Evolutionary conservation across 192 early-diverging fungal genomes (phyloP).

Genomic region (Physocladia obscura): DNA sequence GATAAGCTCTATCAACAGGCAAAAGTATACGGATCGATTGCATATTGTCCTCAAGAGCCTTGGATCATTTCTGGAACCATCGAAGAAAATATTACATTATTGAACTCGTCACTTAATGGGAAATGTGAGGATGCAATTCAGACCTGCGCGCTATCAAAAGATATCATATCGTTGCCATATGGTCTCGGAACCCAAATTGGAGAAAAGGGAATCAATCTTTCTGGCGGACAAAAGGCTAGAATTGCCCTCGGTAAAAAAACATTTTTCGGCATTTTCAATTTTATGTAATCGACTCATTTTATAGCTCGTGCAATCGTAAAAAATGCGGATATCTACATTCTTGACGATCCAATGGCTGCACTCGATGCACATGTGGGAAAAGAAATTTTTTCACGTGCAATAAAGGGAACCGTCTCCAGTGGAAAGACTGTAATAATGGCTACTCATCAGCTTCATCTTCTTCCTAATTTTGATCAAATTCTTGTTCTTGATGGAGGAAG

Average conservation of each 20-base stretch:
- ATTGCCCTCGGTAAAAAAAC: slow-evolving; percentile 29
- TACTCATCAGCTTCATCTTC: slow-evolving; percentile 65
- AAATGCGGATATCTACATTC: slow-evolving; percentile 41
- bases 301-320: not conserved
- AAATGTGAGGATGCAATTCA: slow-evolving; percentile 65
- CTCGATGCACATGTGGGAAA: slow-evolving; percentile 52
- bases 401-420: slow-evolving; percentile 54
- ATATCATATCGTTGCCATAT: slow-evolving; percentile 60
- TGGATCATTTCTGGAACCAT: slow-evolving; percentile 47
- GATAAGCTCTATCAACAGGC: not conserved
- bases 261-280: slow-evolving; percentile 5
- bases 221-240: slow-evolving; percentile 52
- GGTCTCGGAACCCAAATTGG: slow-evolving; percentile 65
- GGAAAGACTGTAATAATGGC: slow-evolving; percentile 69
- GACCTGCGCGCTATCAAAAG: slow-evolving; percentile 70
- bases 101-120: slow-evolving; percentile 52
- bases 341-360: slow-evolving; percentile 47
- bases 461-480: slow-evolving; percentile 66
- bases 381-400: slow-evolving; percentile 71
- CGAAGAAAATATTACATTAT: slow-evolving; percentile 70
- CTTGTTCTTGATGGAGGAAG: slow-evolving; percentile 62
- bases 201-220: slow-evolving; percentile 54
- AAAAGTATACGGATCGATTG: slow-evolving; percentile 15
- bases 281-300: no score
- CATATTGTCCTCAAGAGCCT: slow-evolving; percentile 33